These are phyloP conservation scores for Uncinocarpus reesii DNA, from an alignment of 2,329 filamentous ascomycete genomes.

Conservation along the genomic window DNA sequence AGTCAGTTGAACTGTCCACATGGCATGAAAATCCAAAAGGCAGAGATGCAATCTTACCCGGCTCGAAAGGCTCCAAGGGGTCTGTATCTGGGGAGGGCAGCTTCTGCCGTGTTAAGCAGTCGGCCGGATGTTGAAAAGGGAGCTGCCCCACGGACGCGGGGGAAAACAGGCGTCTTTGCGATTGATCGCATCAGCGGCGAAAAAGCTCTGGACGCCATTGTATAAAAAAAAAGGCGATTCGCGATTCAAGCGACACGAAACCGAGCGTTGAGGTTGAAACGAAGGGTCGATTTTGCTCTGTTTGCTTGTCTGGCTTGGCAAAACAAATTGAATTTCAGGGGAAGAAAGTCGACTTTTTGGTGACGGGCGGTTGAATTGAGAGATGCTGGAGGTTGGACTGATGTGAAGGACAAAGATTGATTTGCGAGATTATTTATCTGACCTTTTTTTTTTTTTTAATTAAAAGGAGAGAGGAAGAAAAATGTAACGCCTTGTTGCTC, in stretches of 20 bases:
- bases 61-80: slow-evolving; percentile 62
- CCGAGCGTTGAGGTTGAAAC: background rate
- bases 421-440: too few relatives aligned
- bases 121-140: slow-evolving; percentile 30
- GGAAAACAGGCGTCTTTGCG: background rate
- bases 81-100: slow-evolving; percentile 47
- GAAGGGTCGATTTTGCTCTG: background rate
- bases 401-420: too few relatives aligned
- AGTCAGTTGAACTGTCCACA: slow-evolving; percentile 5
- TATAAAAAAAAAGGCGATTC: background rate
- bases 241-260: background rate
- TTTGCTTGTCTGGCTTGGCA: background rate
- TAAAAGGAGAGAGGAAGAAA: too few relatives aligned
- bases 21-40: background rate
- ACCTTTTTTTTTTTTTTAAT: background rate
- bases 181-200: slow-evolving; percentile 5
- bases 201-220: slow-evolving; percentile 8
- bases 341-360: background rate
- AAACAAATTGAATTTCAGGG: background rate
- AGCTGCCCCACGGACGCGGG: slow-evolving; percentile 10
- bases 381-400: too few relatives aligned
- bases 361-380: too few relatives aligned
- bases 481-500: background rate
- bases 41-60: slow-evolving; percentile 46
- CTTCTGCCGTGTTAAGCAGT: slow-evolving; percentile 30